Conservation (phyloP, 768 basidiomycete species). For the Mycena rosella region DNA sequence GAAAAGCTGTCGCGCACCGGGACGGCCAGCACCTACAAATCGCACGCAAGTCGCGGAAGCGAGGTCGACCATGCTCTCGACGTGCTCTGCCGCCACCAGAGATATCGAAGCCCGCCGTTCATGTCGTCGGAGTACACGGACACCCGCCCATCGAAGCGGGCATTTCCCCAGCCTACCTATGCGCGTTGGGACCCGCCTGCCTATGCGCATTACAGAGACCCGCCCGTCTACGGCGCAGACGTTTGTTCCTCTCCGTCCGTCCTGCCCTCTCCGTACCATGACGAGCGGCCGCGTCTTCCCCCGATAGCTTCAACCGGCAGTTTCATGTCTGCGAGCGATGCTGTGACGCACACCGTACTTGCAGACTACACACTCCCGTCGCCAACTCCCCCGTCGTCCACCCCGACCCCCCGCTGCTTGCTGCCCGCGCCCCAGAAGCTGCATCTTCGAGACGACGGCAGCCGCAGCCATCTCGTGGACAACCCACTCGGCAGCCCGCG, state of each 20-base stretch:
- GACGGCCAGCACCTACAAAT: constrained; percentile 35
- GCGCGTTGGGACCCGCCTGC: constrained; percentile 26
- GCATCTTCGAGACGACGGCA: constrained; percentile 18
- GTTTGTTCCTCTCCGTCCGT: neutral
- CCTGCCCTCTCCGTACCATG: neutral
- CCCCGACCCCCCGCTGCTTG: constrained; percentile 34
- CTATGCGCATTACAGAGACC: neutral
- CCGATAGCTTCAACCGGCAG: constrained; percentile 23
- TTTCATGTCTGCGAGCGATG: constrained; percentile 25
- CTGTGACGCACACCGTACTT: constrained; percentile 22
- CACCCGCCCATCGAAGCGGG: constrained; percentile 1
- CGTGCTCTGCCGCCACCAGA: constrained; percentile 36
- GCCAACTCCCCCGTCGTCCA: constrained; percentile 20
- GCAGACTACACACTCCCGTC: constrained; percentile 28
- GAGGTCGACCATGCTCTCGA: constrained; percentile 38
- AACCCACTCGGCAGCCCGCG: constrained; percentile 23
- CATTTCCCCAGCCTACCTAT: constrained; percentile 25
- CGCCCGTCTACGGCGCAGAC: constrained; percentile 1
- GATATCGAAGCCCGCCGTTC: constrained; percentile 37
- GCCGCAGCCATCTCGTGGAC: neutral
- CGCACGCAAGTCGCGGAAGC: constrained; percentile 24
- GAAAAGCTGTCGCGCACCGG: constrained; percentile 37
- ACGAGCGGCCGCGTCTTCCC: constrained; percentile 22
- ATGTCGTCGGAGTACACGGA: constrained; percentile 27
- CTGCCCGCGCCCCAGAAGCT: constrained; percentile 35